These are phyloP conservation scores for Cenchrus fungigraminus DNA, from an alignment of 176 grass and related monocot species.

Conservation along the genomic window DNA sequence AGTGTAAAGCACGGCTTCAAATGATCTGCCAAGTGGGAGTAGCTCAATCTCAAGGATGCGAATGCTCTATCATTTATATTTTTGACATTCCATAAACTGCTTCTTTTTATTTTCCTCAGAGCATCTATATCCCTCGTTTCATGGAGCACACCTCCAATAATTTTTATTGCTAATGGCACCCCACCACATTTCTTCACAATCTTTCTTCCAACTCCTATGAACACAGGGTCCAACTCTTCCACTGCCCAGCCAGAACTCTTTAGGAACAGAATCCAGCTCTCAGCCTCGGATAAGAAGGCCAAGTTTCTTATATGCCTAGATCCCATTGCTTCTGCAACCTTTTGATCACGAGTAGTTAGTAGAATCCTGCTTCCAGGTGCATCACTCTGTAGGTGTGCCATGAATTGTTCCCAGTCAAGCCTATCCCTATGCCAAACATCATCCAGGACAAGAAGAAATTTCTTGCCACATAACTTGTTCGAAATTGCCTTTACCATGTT, in stretches of 20 bases:
- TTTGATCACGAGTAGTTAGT: constrained; percentile 18
- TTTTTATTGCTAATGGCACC: constrained; percentile 24
- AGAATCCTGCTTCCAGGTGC: constrained; percentile 27
- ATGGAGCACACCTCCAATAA: neutral
- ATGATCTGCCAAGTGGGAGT: neutral
- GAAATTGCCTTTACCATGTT: neutral
- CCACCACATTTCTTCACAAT: constrained; percentile 32
- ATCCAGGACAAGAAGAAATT: constrained; percentile 27
- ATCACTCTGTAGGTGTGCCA: neutral
- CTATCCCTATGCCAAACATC: constrained; percentile 31
- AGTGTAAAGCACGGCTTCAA: constrained; percentile 7
- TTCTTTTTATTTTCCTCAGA: neutral
- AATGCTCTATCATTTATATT: neutral
- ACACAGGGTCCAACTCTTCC: neutral
- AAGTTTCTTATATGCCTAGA: neutral
- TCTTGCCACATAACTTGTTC: neutral
- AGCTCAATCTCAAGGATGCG: constrained; percentile 7
- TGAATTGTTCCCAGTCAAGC: constrained; percentile 12
- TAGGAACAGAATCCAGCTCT: constrained; percentile 14
- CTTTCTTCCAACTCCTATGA: constrained; percentile 1
- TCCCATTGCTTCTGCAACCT: neutral
- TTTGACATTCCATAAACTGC: neutral
- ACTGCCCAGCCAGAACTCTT: neutral
- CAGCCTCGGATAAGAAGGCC: neutral
- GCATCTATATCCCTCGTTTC: neutral